Evolutionary conservation across 208 protist genomes (phyloP), one percentile per base, ranked within the genome.

Genomic region (Trypanosoma congolense): DNA sequence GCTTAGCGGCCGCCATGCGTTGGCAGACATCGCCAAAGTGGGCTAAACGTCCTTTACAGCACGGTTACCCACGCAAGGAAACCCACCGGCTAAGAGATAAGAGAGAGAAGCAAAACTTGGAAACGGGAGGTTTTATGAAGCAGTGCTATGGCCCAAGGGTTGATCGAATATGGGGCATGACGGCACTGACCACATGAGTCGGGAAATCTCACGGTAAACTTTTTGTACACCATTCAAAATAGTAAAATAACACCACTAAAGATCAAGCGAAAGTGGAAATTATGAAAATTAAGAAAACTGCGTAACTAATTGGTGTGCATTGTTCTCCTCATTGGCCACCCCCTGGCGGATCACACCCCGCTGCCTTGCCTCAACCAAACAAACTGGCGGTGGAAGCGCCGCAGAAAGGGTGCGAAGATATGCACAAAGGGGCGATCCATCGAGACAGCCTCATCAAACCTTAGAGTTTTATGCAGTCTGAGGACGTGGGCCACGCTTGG

Each of bases 1-100:
- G 31, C 21, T 56, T 45, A 68, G 28, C 4, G 53, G 61, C 3
- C 61, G 61, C 54, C 61, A 68, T 48, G 40, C 54, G 35, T 61
- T 61, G 25, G 45, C 24, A 29, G 61, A 61, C 61, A 61, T 68
- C 10, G 4, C 33, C 8, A 3, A 33, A 16, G 21, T 16, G 5
- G 21, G 4, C 35, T 14, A 9, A 9, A 52, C 4, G 25, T n/a
- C 47, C 47, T 36, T 10, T 22, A 16, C 4, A 19, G 3, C 21
- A 18, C 14, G 25, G 31, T 19, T 28, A 14, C 47, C 10, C 21
- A 9, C 14, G 33, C 40, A 4, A 57, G 47, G 10, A 28, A 5
- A 31, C 19, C 24, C 19, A 54, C 3, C 50, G 6, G 38, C 8
- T 43, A 40, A 56, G 14, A 55, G 50, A 65, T 54, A 54, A 54